Conservation (phyloP, 176 grass and related monocot genomes). For the Aechmea fasciata region DNA sequence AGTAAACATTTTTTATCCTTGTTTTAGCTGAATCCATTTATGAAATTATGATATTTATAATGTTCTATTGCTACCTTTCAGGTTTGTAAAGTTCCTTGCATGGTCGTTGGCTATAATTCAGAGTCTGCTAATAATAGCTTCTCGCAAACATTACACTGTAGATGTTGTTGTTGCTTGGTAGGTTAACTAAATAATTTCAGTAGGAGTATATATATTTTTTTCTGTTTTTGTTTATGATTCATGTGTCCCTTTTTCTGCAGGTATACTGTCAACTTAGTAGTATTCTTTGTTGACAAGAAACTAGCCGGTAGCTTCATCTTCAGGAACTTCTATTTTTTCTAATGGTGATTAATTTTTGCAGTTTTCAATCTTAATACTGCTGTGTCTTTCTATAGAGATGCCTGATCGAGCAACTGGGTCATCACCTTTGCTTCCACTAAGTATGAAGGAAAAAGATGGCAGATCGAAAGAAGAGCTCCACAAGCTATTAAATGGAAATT, state of each 20-base stretch:
- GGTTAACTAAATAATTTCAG: conserved; percentile 6
- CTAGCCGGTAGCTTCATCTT: conserved; percentile 45
- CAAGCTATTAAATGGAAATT: conserved; percentile 68
- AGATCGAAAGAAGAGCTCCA: conserved; percentile 58
- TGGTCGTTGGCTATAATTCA: conserved; percentile 89
- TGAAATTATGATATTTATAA: not conserved
- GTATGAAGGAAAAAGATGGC: conserved; percentile 61
- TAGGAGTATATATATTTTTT: not conserved
- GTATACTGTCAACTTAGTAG: conserved; percentile 96
- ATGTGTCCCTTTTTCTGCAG: conserved; percentile 24
- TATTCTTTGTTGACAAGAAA: conserved; percentile 86
- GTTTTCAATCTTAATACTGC: not conserved
- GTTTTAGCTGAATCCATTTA: not conserved
- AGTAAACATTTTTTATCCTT: not conserved
- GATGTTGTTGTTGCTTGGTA: conserved; percentile 99
- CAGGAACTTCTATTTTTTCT: not conserved
- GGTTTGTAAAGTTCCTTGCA: conserved; percentile 72
- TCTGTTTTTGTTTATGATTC: not conserved
- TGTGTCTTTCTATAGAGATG: conserved; percentile 53
- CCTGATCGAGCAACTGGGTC: conserved; percentile 64
- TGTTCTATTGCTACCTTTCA: conserved; percentile 14
- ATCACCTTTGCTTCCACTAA: conserved; percentile 60
- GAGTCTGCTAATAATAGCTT: conserved; percentile 89
- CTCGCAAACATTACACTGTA: conserved; percentile 91
- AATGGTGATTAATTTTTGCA: not conserved